phyloP scores from a whole-genome alignment of 1,284 basidiomycete genomes.

The Blastosporella zonata region DNA sequence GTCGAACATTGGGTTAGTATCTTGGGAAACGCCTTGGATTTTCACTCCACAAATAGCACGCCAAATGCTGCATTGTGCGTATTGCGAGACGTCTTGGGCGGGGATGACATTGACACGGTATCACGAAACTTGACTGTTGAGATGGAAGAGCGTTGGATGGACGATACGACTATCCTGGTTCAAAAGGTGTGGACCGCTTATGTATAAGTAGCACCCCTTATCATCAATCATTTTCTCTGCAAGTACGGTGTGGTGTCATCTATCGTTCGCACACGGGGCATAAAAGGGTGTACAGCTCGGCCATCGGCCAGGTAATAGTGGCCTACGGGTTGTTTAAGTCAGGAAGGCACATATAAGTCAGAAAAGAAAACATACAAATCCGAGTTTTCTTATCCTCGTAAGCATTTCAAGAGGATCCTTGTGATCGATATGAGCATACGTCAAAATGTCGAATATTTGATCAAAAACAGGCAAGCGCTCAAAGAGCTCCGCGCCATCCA shows the following conservation, averaged over 20 bases:
- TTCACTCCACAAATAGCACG: constrained; percentile 13
- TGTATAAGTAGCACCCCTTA: neutral
- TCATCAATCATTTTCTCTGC: constrained; percentile 1
- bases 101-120: constrained; percentile 39
- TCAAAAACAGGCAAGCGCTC: constrained; percentile 62
- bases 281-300: constrained; percentile 59
- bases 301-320: constrained; percentile 70
- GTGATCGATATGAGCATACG: constrained; percentile 62
- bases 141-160: constrained; percentile 60
- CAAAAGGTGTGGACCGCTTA: constrained; percentile 10
- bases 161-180: constrained; percentile 56
- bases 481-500: constrained; percentile 38
- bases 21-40: constrained; percentile 23
- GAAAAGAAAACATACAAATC: constrained; percentile 48
- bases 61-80: constrained; percentile 45
- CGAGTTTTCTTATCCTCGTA: constrained; percentile 50
- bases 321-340: constrained; percentile 37
- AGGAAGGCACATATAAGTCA: constrained; percentile 3
- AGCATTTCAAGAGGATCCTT: constrained; percentile 52
- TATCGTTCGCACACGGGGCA: constrained; percentile 57
- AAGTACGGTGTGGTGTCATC: constrained; percentile 6
- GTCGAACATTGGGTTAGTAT: constrained; percentile 36
- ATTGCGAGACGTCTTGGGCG: constrained; percentile 51
- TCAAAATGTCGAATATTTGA: constrained; percentile 67
- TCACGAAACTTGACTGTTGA: constrained; percentile 56